Evolutionary conservation across 768 basidiomycete species (phyloP).

Genomic region (Chalciporus piperatus): DNA sequence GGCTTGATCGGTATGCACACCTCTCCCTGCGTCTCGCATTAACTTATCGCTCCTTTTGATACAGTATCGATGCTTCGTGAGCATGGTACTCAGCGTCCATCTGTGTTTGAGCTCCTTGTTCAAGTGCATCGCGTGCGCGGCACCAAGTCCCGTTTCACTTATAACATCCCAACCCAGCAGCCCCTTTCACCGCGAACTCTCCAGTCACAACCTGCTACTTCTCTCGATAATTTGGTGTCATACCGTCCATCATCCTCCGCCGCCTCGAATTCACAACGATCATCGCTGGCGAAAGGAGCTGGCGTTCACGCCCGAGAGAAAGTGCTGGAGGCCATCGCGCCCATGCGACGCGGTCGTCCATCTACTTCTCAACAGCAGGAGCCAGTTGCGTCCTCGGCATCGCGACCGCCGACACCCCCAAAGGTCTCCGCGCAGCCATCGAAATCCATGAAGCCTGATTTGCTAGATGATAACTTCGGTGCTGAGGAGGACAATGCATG

Average conservation of each 20-base stretch:
- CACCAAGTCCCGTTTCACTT: slow-evolving; percentile 76
- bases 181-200: slow-evolving; percentile 42
- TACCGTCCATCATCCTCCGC: slow-evolving; percentile 31
- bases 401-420: slow-evolving; percentile 24
- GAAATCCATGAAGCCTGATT: slow-evolving; percentile 26
- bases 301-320: slow-evolving; percentile 73
- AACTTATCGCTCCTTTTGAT: slow-evolving; percentile 11
- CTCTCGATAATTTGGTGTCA: slow-evolving; percentile 40
- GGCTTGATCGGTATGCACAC: slow-evolving; percentile 69
- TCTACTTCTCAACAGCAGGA: slow-evolving; percentile 35
- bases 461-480: slow-evolving; percentile 37
- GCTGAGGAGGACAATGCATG: slow-evolving; percentile 48
- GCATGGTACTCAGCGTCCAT: slow-evolving; percentile 81
- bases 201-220: slow-evolving; percentile 26
- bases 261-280: slow-evolving; percentile 10
- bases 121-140: slow-evolving; percentile 86
- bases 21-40: slow-evolving; percentile 1
- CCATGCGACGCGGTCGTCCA: slow-evolving; percentile 73
- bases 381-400: slow-evolving; percentile 33
- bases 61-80: slow-evolving; percentile 91
- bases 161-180: slow-evolving; percentile 52
- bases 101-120: slow-evolving; percentile 81
- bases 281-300: slow-evolving; percentile 33
- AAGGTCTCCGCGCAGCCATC: slow-evolving; percentile 13
- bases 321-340: slow-evolving; percentile 75